Conservation (phyloP, 345 rosid genomes). For the Hypericum perforatum region DNA sequence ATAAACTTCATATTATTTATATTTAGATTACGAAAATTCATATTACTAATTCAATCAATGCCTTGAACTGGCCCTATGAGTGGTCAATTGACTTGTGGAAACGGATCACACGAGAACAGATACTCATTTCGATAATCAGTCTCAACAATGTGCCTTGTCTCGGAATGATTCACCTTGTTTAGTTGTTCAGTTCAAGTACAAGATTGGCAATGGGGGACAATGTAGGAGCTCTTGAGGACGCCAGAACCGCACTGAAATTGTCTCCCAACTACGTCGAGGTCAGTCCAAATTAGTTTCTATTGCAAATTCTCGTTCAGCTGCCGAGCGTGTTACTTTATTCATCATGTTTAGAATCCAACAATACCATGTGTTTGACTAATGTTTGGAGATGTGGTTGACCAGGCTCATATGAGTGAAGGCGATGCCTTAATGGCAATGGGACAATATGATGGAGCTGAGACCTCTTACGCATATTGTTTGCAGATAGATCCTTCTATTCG, state of each 20-base stretch:
- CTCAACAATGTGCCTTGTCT: background rate
- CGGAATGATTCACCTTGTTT: background rate
- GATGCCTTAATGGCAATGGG: constrained; percentile 59
- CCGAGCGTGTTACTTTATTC: background rate
- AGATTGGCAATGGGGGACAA: constrained; percentile 55
- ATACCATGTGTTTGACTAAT: background rate
- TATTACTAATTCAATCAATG: no score
- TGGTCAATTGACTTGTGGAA: no score
- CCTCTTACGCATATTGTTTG: constrained; percentile 46
- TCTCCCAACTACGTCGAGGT: constrained; percentile 61
- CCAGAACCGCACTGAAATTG: constrained; percentile 33
- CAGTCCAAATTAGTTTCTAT: constrained; percentile 1
- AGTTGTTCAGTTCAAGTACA: constrained; percentile 41
- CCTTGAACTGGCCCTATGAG: no score
- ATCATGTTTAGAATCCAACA: background rate
- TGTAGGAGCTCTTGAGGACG: constrained; percentile 71
- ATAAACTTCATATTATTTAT: background rate
- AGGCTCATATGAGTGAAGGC: constrained; percentile 76
- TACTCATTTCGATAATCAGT: no score
- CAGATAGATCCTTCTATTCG: constrained; percentile 61
- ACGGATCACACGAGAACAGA: no score
- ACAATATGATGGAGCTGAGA: constrained; percentile 55
- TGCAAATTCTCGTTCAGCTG: background rate
- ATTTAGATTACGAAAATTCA: no score
- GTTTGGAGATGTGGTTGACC: constrained; percentile 4